Evolutionary conservation across 345 rosid genomes (phyloP), one percentile per base, ranked within the genome.

Genomic region (Iberis pinnata): DNA sequence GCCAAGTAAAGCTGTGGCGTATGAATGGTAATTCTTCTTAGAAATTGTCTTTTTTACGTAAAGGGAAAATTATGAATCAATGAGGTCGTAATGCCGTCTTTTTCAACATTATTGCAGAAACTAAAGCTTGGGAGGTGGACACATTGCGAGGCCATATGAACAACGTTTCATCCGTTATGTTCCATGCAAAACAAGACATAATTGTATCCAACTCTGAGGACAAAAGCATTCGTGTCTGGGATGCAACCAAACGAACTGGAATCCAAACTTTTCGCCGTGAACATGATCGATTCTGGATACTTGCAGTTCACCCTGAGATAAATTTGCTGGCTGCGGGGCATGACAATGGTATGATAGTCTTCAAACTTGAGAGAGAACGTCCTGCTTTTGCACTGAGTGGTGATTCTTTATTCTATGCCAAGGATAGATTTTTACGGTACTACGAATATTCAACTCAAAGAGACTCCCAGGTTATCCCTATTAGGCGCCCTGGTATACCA

Each of bases 121-220:
- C 98, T 19, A 88, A 92, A 77, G 98, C 97, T 45, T 92, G 97
- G 98, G 98, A 92, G 70, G 98, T 88, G 49, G 98, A 88, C 75
- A 92, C 98, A 1, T 70, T 92, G 64, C 84, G 93, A 67, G 98
- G 98, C 20, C 98, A 92, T 70, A 83, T 76, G 89, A 88, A 88
- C 61, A 85, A 92, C 1, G 98, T 92, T 45, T 92, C 98, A 41
- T 78, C 95, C 33, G 97, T 92, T 25, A 77, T 93, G 97, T 93
- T 93, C 69, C 99, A 85, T 63, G 76, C 95, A 20, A 93, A 80
- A 55, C 95, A 83, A 73, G 99, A 93, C 74, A 78, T 93, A 31
- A 88, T 93, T 70, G 97, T 93, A 13, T 93, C 99, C 9, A 93
- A 88, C 66, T 93, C 99, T 0, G 98, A 92, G 75, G 98, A 92